phyloP scores from a whole-genome alignment of 2,329 filamentous ascomycete genomes.

The Bipolaris cookei region DNA sequence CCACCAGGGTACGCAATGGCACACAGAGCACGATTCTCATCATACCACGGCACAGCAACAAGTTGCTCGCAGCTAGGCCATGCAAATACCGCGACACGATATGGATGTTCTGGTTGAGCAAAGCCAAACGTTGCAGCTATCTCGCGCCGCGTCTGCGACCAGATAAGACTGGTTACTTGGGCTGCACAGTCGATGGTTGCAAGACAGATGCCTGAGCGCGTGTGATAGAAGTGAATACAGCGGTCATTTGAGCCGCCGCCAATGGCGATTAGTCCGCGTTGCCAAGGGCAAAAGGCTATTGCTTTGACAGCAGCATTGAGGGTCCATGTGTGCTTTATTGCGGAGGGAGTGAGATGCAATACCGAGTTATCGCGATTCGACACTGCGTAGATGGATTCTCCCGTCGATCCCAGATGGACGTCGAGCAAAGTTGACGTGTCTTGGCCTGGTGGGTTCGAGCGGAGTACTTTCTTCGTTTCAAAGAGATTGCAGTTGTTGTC shows the following conservation, averaged over 20 bases:
- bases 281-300: conserved; percentile 96
- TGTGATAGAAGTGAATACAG: conserved; percentile 95
- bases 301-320: conserved; percentile 94
- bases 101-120: conserved; percentile 85
- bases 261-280: conserved; percentile 82
- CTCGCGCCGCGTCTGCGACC: conserved; percentile 83
- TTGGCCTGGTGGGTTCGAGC: conserved; percentile 15
- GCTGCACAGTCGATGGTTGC: conserved; percentile 91
- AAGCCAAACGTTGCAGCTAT: conserved; percentile 95
- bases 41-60: conserved; percentile 82
- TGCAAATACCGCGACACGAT: conserved; percentile 88
- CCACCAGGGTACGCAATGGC: conserved; percentile 83
- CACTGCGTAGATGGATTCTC: conserved; percentile 45
- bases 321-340: conserved; percentile 73
- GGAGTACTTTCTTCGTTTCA: conserved; percentile 66
- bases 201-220: conserved; percentile 78
- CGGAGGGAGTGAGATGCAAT: conserved; percentile 59
- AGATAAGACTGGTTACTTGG: conserved; percentile 91
- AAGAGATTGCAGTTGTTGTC: conserved; percentile 90
- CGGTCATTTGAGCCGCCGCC: conserved; percentile 94
- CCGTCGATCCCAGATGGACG: conserved; percentile 34
- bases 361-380: conserved; percentile 42
- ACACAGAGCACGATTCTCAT: conserved; percentile 79
- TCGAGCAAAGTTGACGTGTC: conserved; percentile 25
- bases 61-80: conserved; percentile 92